These are phyloP conservation scores for Colletotrichum lupini DNA, from an alignment of 2,329 filamentous ascomycete genomes.

Conservation along the genomic window DNA sequence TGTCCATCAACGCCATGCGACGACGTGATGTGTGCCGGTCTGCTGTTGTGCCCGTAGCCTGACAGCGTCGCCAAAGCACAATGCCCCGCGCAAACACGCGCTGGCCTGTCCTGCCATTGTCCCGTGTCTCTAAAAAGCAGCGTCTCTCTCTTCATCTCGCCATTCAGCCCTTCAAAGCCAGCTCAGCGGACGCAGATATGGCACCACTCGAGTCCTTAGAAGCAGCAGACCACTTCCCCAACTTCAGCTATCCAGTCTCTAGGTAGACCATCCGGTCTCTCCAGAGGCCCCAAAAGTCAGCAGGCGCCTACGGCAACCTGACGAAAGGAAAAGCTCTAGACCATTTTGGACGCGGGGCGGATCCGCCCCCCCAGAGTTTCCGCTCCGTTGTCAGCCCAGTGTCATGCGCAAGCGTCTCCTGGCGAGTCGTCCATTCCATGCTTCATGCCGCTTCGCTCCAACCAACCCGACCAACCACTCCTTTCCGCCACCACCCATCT, in stretches of 20 bases:
- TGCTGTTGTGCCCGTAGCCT: background rate
- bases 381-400: background rate
- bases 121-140: background rate
- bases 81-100: background rate
- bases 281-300: background rate
- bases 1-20: background rate
- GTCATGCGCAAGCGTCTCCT: conserved; percentile 6
- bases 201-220: conserved; percentile 18
- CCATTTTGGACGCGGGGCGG: background rate
- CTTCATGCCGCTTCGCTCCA: background rate
- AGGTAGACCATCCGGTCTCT: conserved; percentile 20
- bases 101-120: background rate
- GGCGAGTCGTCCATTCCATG: background rate
- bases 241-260: conserved; percentile 11
- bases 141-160: background rate
- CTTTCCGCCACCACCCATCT: background rate
- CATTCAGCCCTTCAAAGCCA: conserved; percentile 6
- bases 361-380: background rate
- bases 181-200: conserved; percentile 22
- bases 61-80: background rate
- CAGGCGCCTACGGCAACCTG: background rate
- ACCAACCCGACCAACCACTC: background rate
- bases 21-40: background rate
- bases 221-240: conserved; percentile 15
- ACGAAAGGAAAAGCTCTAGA: conserved; percentile 13